Evolutionary conservation across 441 rosid species (phyloP).

Genomic region (Flueggea neowawraea): DNA sequence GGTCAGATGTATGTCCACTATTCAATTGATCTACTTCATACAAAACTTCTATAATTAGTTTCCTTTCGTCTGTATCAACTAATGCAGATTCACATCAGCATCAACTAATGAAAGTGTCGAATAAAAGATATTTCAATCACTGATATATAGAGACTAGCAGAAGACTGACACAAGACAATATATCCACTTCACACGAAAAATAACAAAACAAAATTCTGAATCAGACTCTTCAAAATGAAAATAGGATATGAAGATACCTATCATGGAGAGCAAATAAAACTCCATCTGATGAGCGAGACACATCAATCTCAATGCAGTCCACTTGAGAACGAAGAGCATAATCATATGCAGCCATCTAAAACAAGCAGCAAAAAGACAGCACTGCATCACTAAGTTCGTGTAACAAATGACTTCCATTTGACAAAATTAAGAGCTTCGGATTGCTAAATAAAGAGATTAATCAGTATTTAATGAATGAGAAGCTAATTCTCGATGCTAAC

Average conservation of each 20-base stretch:
- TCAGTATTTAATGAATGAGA: not conserved
- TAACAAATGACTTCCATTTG: not conserved
- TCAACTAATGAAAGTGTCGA: too few relatives aligned
- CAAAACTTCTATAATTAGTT: not conserved
- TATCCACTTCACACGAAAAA: not conserved
- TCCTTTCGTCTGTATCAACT: too few relatives aligned
- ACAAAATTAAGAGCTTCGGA: not conserved
- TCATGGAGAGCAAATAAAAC: slow-evolving; percentile 86
- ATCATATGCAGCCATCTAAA: slow-evolving; percentile 74
- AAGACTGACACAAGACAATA: too few relatives aligned
- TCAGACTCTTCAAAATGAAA: too few relatives aligned
- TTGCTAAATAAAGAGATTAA: not conserved
- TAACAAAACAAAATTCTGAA: too few relatives aligned
- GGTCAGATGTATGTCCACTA: not conserved
- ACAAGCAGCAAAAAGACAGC: not conserved
- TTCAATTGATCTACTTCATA: too few relatives aligned
- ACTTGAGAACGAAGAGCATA: slow-evolving; percentile 54
- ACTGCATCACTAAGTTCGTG: too few relatives aligned
- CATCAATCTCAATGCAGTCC: too few relatives aligned
- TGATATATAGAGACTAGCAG: too few relatives aligned
- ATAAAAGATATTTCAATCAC: too few relatives aligned
- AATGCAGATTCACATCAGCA: too few relatives aligned
- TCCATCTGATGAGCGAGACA: slow-evolving; percentile 84
- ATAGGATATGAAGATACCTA: slow-evolving; percentile 40
- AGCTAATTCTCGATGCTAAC: slow-evolving; percentile 24